Percentiles rank a stretch among this genome's conserved stretches.
phyloP scores from a whole-genome alignment of 768 basidiomycete genomes.

The Epithele typhae region DNA sequence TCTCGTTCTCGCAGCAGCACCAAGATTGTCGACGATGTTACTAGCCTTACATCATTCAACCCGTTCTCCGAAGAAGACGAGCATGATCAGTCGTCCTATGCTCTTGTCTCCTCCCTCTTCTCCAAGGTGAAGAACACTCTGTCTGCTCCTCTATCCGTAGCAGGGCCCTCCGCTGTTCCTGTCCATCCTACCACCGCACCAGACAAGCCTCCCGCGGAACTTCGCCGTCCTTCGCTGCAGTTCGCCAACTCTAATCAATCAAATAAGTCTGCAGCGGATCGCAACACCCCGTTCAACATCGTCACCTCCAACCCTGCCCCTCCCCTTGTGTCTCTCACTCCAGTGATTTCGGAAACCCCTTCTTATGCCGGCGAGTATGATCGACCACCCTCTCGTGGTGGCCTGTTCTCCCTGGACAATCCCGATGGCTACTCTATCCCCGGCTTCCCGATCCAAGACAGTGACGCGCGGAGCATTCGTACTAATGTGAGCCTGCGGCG shows the following conservation, averaged over 20 bases:
- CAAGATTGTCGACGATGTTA: slow-evolving; percentile 55
- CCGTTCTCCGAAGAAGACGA: slow-evolving; percentile 93
- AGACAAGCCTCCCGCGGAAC: slow-evolving; percentile 37
- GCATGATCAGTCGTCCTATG: slow-evolving; percentile 82
- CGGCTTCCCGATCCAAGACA: slow-evolving; percentile 86
- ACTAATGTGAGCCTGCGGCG: slow-evolving; percentile 66
- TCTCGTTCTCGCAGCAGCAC: slow-evolving; percentile 62
- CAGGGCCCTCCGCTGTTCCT: slow-evolving; percentile 33
- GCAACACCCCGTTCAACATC: slow-evolving; percentile 53
- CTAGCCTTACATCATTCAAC: slow-evolving; percentile 81
- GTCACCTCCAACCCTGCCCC: slow-evolving; percentile 60
- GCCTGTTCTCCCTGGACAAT: slow-evolving; percentile 51
- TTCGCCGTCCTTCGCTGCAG: slow-evolving; percentile 57
- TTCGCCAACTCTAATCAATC: slow-evolving; percentile 43
- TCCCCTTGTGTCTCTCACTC: slow-evolving; percentile 80
- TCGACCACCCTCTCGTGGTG: slow-evolving; percentile 49
- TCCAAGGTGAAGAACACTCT: slow-evolving; percentile 80
- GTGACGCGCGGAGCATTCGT: slow-evolving; percentile 80
- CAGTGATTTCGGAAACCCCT: slow-evolving; percentile 75
- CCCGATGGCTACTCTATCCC: slow-evolving; percentile 71
- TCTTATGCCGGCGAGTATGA: slow-evolving; percentile 67
- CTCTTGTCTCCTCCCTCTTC: slow-evolving; percentile 75
- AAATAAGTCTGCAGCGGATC: slow-evolving; percentile 47
- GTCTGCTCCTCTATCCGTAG: slow-evolving; percentile 57
- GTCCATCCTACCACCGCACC: slow-evolving; percentile 27